phyloP scores from a whole-genome alignment of 306 rosid species.

The Lathyrus sativus region DNA sequence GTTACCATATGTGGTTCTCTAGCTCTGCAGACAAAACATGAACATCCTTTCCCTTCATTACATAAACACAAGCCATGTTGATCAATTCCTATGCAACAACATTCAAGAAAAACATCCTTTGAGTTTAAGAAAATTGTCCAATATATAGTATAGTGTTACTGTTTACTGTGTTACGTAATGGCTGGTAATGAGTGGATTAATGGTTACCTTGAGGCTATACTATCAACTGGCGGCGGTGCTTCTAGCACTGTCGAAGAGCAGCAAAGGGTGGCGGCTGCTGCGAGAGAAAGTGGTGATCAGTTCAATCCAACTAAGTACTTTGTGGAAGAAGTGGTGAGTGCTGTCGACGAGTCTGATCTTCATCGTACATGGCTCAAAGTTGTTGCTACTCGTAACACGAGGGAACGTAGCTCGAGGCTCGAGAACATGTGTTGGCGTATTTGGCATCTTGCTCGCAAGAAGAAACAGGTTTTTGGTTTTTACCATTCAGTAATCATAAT shows the following conservation, averaged over 20 bases:
- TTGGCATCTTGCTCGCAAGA: constrained; percentile 96
- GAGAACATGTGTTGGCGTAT: constrained; percentile 99
- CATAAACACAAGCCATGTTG: not conserved
- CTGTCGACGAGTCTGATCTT: constrained; percentile 89
- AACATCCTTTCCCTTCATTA: not conserved
- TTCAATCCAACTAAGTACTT: constrained; percentile 89
- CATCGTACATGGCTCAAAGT: constrained; percentile 96
- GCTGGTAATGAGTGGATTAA: constrained; percentile 97
- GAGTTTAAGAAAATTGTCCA: not conserved
- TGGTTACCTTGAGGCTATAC: constrained; percentile 88
- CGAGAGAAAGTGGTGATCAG: constrained; percentile 54
- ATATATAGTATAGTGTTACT: not conserved
- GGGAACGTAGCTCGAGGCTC: constrained; percentile 85
- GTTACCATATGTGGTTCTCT: constrained; percentile 42
- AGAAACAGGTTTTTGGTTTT: constrained; percentile 50
- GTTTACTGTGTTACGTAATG: constrained; percentile 53
- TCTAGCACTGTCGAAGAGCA: constrained; percentile 69
- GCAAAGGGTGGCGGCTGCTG: constrained; percentile 55
- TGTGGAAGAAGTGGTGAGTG: constrained; percentile 90
- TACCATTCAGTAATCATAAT: not conserved
- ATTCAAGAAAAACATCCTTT: not conserved
- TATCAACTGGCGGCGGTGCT: constrained; percentile 77
- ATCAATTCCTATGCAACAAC: constrained; percentile 13
- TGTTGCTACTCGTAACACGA: constrained; percentile 89
- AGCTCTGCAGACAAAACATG: not conserved